phyloP scores from a whole-genome alignment of 495 filamentous ascomycete species.

The Annulohypoxylon stygium region DNA sequence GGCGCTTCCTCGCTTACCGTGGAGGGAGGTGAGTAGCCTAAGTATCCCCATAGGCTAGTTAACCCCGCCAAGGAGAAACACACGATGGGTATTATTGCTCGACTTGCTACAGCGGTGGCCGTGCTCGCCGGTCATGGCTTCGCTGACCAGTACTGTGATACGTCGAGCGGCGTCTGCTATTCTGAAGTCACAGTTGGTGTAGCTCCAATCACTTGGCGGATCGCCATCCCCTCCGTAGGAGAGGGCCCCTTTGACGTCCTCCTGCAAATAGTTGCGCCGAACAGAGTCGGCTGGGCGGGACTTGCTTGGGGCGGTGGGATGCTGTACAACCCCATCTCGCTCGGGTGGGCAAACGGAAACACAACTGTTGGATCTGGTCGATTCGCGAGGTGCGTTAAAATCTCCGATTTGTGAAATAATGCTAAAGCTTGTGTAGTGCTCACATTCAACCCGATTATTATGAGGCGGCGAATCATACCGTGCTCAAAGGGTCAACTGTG shows the following conservation, averaged over 20 bases:
- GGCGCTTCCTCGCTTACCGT: constrained; percentile 29
- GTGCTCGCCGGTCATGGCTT: constrained; percentile 29
- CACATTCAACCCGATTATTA: constrained; percentile 56
- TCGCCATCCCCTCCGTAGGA: constrained; percentile 62
- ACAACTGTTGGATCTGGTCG: constrained; percentile 58
- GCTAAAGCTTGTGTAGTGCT: constrained; percentile 47
- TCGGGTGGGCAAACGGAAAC: constrained; percentile 62
- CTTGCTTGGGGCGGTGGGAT: constrained; percentile 66
- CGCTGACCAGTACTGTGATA: constrained; percentile 55
- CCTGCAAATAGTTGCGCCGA: constrained; percentile 60
- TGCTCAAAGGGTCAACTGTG: constrained; percentile 57
- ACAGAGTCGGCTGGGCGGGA: constrained; percentile 60
- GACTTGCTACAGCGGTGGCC: constrained; percentile 29
- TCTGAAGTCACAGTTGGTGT: constrained; percentile 53
- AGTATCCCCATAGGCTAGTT: constrained; percentile 15
- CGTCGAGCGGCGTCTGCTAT: constrained; percentile 56
- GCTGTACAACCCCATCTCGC: constrained; percentile 62
- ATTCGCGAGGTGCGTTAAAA: constrained; percentile 58
- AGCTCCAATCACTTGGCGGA: constrained; percentile 56
- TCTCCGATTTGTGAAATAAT: neutral
- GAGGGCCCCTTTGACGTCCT: constrained; percentile 62
- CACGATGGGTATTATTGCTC: constrained; percentile 39
- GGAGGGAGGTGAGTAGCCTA: neutral
- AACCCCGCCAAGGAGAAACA: constrained; percentile 15
- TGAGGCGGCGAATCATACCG: constrained; percentile 56